Base-by-base conservation (phyloP, 2,329 filamentous ascomycete species). In the Aspergillus quadrilineatus region DNA sequence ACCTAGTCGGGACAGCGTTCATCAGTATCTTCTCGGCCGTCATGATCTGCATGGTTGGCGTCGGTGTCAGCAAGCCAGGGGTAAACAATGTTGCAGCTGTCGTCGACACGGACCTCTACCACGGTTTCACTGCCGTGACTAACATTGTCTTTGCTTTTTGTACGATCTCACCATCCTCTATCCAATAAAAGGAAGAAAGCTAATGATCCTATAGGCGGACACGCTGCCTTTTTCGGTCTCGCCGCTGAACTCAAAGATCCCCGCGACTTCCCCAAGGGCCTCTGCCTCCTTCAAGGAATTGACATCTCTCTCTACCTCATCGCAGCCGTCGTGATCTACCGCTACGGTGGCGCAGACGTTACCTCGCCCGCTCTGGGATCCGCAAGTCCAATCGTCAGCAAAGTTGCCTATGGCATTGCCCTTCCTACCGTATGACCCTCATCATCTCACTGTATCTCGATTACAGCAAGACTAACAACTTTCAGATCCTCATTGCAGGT, bases 141-240 rank as follows among this genome's bases (percentile, higher is more conserved):
- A 89, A 89, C 74, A 90, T 91, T 52, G 79, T 89, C 58, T 85
- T 90, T 58, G 87, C 88, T 55, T 91, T 87, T 75, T 79, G 85
- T 77, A 66, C 67, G 74, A 29, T 26, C 75, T 17, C 22, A 73
- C 75, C 53, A 81, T 83, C 58, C 82, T 81, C 0, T 67, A 6
- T 6, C 15, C 3, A 3, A 22, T 3, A 22, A 12, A 22, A 22
- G 12, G 15, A 1, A 84, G 83, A 14, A 26, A 15, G 79, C 81
- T 14, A 78, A n/a, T 9, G 88, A 48, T 82, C 36, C 52, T n/a
- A 26, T 59, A 67, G 76, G 74, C 53, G 85, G 85, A 34, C 85
- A 88, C 65, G 83, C 85, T n/a, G 85, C 84, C 59, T 89, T 89
- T 75, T 88, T 88, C 70, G 80, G 78, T 59, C 82, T 89, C 67